phyloP scores from a whole-genome alignment of 2,329 filamentous ascomycete species.

The Cordyceps militaris region DNA sequence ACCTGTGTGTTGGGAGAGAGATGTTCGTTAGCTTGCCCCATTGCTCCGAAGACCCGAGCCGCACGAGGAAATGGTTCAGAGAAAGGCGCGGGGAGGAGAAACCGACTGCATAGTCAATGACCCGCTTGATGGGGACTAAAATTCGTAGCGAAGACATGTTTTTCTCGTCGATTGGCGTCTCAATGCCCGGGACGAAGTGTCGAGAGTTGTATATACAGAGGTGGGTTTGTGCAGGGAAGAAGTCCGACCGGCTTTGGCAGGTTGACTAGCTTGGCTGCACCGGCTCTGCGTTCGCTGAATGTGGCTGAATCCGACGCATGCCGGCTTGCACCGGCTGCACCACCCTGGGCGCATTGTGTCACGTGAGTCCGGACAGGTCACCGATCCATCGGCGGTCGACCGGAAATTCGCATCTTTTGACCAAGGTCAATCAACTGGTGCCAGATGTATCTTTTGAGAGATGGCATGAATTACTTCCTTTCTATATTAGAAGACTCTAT shows the following conservation, averaged over 20 bases:
- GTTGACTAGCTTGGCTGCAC: not conserved
- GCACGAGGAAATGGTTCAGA: not conserved
- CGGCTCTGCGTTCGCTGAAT: not conserved
- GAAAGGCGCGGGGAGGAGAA: not conserved
- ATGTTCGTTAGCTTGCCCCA: not conserved
- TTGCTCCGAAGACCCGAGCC: not conserved
- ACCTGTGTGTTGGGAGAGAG: conserved; percentile 38
- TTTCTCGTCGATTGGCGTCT: conserved; percentile 13
- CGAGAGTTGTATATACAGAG: conserved; percentile 12
- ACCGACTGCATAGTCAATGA: conserved; percentile 77
- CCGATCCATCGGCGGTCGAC: conserved; percentile 10
- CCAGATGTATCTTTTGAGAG: not conserved
- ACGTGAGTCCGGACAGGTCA: conserved; percentile 25
- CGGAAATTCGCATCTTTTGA: not conserved
- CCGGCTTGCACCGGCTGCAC: conserved; percentile 37
- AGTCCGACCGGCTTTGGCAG: conserved; percentile 3
- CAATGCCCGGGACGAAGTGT: conserved; percentile 20
- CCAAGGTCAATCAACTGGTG: not conserved
- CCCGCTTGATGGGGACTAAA: conserved; percentile 74
- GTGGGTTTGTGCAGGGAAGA: conserved; percentile 6
- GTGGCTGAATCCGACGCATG: conserved; percentile 17
- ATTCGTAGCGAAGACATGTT: conserved; percentile 62
- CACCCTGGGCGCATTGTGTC: conserved; percentile 30
- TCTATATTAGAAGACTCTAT: conserved; percentile 4
- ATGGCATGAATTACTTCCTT: not conserved